Percentiles rank a stretch among this genome's conserved stretches.
phyloP scores from a whole-genome alignment of 306 rosid species.

The Sicyos edulis region DNA sequence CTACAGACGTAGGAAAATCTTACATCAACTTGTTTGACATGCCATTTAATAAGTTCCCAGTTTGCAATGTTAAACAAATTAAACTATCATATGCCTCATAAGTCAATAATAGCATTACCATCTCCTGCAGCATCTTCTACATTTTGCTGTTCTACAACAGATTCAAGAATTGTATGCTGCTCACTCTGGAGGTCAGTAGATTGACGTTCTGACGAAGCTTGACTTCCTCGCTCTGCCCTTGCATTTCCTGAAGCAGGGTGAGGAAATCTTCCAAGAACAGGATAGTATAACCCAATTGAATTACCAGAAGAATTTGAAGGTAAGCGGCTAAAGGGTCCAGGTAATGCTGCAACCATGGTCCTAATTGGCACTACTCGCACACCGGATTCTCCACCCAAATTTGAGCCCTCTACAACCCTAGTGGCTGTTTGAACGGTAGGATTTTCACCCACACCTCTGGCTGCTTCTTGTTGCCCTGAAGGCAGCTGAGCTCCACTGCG shows the following conservation, averaged over 20 bases:
- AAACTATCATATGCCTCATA: conserved; percentile 4
- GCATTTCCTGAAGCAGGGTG: conserved; percentile 53
- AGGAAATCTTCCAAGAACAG: conserved; percentile 72
- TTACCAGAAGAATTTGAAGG: conserved; percentile 69
- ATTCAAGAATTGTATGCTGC: conserved; percentile 35
- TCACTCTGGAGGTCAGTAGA: conserved; percentile 28
- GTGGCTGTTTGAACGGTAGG: conserved; percentile 46
- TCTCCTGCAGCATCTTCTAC: conserved; percentile 52
- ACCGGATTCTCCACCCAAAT: conserved; percentile 54
- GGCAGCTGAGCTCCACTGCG: conserved; percentile 44
- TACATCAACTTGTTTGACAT: not conserved
- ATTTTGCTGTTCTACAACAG: conserved; percentile 41
- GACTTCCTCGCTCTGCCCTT: conserved; percentile 51
- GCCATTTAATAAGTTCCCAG: not conserved
- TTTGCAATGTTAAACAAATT: not conserved
- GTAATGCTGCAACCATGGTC: conserved; percentile 79
- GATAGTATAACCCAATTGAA: conserved; percentile 75
- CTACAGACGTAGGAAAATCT: not conserved
- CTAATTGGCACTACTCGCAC: conserved; percentile 81
- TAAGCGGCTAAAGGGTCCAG: conserved; percentile 51
- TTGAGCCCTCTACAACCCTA: conserved; percentile 44
- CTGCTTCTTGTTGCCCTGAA: conserved; percentile 51
- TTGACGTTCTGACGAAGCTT: conserved; percentile 47
- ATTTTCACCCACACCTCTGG: conserved; percentile 35
- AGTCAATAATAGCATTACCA: conserved; percentile 45